Conservation (phyloP, 1,139 yeast genomes). For the Zygoascus meyerae region DNA sequence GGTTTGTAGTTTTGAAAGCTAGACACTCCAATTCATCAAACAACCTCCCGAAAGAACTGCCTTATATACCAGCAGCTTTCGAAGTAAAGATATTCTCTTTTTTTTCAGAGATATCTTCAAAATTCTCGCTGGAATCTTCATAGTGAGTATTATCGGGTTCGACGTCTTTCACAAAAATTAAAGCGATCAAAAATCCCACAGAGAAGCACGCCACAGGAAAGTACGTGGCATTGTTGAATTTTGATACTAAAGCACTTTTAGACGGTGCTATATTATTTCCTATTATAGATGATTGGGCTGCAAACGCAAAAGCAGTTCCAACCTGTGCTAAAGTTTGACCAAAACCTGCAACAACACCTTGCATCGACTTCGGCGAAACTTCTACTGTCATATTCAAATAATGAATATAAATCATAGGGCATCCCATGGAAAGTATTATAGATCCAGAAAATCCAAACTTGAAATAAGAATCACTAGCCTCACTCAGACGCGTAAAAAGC, state of each 20-base stretch:
- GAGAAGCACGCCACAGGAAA: constrained; percentile 16
- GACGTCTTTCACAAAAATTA: constrained; percentile 13
- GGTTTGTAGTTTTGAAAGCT: too few species aligned
- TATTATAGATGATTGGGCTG: background rate
- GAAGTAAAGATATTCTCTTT: background rate
- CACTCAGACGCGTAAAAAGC: background rate
- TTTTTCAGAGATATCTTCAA: background rate
- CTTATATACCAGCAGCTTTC: too few species aligned
- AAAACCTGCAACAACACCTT: constrained; percentile 5
- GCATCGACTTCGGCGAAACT: constrained; percentile 4
- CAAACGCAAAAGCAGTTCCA: constrained; percentile 7
- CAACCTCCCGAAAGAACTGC: too few species aligned
- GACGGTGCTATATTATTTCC: background rate
- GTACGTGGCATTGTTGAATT: constrained; percentile 16
- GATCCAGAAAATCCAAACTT: constrained; percentile 2
- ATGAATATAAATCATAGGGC: constrained; percentile 1
- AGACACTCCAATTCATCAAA: too few species aligned
- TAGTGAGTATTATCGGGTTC: background rate
- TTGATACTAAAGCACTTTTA: background rate
- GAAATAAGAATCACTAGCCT: background rate
- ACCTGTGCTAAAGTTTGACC: constrained; percentile 5
- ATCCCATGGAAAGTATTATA: background rate
- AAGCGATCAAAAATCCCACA: constrained; percentile 23
- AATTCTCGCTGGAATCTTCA: background rate
- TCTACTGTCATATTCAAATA: constrained; percentile 4